A percentile compares a stretch with the other conserved stretches of the same genome.
phyloP scores from a whole-genome alignment of 805 yeast species.

The Ogataea chonburiensis region DNA sequence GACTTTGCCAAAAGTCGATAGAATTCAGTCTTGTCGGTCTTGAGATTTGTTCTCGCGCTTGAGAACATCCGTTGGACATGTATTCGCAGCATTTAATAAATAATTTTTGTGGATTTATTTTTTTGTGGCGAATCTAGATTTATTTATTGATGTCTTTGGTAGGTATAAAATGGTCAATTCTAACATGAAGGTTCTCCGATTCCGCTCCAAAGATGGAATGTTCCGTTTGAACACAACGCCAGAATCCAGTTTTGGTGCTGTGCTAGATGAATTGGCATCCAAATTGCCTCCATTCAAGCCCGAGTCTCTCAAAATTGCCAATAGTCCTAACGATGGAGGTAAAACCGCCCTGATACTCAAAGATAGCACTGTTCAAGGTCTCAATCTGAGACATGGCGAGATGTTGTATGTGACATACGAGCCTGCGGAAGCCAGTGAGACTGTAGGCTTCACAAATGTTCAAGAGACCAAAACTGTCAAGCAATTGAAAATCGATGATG shows the following conservation, averaged over 20 bases:
- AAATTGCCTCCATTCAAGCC: slow-evolving; percentile 37
- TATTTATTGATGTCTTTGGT: slow-evolving; percentile 15
- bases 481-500: slow-evolving; percentile 67
- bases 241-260: slow-evolving; percentile 18
- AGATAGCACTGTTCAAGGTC: slow-evolving; percentile 35
- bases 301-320: slow-evolving; percentile 39
- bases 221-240: slow-evolving; percentile 53
- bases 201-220: slow-evolving; percentile 83
- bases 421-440: slow-evolving; percentile 15
- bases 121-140: slow-evolving; percentile 10
- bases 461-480: slow-evolving; percentile 16
- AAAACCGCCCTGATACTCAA: slow-evolving; percentile 35
- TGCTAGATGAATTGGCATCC: slow-evolving; percentile 28
- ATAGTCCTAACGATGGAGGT: slow-evolving; percentile 45
- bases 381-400: slow-evolving; percentile 61
- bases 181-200: slow-evolving; percentile 57
- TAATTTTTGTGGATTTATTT: slow-evolving; percentile 1
- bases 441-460: slow-evolving; percentile 12
- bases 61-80: no score
- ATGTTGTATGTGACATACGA: slow-evolving; percentile 47
- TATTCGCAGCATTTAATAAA: slow-evolving; percentile 8
- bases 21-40: slow-evolving; percentile 19
- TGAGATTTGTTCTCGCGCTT: no score
- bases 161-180: slow-evolving; percentile 4
- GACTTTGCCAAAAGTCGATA: slow-evolving; percentile 20